Evolutionary conservation across 352 stramenopile species (phyloP).

Genomic region (Saprolegnia diclina): DNA sequence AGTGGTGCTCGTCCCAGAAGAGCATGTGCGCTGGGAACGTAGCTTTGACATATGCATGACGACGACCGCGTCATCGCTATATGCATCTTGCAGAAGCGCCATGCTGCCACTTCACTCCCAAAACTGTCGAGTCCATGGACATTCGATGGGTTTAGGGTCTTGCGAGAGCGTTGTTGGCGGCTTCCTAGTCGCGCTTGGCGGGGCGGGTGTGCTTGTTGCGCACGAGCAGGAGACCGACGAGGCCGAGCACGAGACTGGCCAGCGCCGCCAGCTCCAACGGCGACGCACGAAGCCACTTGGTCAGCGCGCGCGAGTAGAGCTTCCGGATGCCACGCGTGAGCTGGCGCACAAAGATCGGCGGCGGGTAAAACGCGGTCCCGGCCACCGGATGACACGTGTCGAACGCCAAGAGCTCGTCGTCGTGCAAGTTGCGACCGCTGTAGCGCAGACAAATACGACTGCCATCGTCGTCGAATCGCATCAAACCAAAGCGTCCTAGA

Average conservation of each 20-base stretch:
- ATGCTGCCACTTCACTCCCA: too few relatives aligned
- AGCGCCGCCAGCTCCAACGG: not conserved
- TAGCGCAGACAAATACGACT: conserved; percentile 60
- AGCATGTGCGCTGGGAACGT: too few relatives aligned
- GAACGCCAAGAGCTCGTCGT: conserved; percentile 61
- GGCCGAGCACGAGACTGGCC: not conserved
- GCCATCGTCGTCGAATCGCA: conserved; percentile 75
- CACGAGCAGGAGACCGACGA: not conserved
- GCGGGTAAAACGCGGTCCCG: conserved; percentile 51
- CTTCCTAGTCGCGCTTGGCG: not conserved
- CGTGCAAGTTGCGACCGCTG: conserved; percentile 52
- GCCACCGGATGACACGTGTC: conserved; percentile 65
- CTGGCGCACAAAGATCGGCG: conserved; percentile 49
- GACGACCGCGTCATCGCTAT: too few relatives aligned
- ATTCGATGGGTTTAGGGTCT: too few relatives aligned
- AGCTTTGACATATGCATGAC: too few relatives aligned
- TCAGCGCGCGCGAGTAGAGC: conserved; percentile 9
- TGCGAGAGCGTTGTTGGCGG: too few relatives aligned
- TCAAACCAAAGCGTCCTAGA: conserved; percentile 66
- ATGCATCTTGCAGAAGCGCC: too few relatives aligned
- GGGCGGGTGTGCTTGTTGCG: not conserved
- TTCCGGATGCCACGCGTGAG: conserved; percentile 60
- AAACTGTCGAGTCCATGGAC: too few relatives aligned
- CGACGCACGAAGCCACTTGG: not conserved
- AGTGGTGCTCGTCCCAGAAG: too few relatives aligned